phyloP scores from a whole-genome alignment of 306 rosid genomes.

The Castanea crenata region DNA sequence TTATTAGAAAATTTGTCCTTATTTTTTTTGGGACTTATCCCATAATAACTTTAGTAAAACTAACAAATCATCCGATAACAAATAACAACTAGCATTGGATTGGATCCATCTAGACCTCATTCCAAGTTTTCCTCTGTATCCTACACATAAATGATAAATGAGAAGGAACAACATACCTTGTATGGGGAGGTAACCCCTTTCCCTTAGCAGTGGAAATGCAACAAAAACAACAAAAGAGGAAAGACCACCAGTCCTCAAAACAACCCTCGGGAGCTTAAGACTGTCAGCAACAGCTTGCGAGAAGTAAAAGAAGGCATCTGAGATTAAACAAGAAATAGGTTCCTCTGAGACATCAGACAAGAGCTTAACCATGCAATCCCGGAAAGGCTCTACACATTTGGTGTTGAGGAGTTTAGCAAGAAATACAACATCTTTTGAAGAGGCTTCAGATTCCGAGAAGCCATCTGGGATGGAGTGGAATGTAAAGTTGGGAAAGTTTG shows the following conservation, averaged over 20 bases:
- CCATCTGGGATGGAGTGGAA: slow-evolving; percentile 31
- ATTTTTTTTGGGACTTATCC: too few species aligned
- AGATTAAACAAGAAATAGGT: slow-evolving; percentile 47
- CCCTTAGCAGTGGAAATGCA: slow-evolving; percentile 31
- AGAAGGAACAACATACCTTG: slow-evolving; percentile 18
- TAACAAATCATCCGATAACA: too few species aligned
- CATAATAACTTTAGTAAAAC: too few species aligned
- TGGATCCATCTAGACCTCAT: too few species aligned
- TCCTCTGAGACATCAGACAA: slow-evolving; percentile 26
- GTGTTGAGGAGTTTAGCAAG: slow-evolving; percentile 20
- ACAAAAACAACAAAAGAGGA: slow-evolving; percentile 33
- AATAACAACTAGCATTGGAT: too few species aligned
- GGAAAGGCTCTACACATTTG: slow-evolving; percentile 22
- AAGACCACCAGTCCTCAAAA: slow-evolving; percentile 33
- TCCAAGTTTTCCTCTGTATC: background rate
- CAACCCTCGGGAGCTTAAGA: slow-evolving; percentile 36
- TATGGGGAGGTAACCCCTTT: slow-evolving; percentile 41
- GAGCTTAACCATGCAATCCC: slow-evolving; percentile 19
- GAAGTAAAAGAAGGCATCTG: slow-evolving; percentile 40
- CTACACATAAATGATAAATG: background rate
- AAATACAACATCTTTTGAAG: background rate
- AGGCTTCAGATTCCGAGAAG: slow-evolving; percentile 5
- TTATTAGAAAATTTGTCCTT: too few species aligned
- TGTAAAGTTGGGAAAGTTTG: slow-evolving; percentile 46
- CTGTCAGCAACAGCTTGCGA: slow-evolving; percentile 39